Evolutionary conservation across 2,329 filamentous ascomycete genomes (phyloP).

Genomic region (Claviceps africana): DNA sequence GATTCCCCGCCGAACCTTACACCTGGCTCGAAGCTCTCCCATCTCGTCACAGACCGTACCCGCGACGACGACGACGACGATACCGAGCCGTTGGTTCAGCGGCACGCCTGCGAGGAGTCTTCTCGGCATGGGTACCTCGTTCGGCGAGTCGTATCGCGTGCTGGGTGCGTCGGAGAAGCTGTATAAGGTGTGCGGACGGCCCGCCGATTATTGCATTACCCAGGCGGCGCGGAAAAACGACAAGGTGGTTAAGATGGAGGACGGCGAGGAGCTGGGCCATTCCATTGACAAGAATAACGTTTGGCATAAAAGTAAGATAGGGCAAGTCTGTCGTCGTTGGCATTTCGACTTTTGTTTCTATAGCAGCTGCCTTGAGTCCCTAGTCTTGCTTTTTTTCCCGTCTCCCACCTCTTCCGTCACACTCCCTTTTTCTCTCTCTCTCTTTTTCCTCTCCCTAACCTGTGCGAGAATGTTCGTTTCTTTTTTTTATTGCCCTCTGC

Average conservation of each 20-base stretch:
- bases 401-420: background rate
- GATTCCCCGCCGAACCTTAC: conserved; percentile 10
- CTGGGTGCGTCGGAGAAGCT: conserved; percentile 67
- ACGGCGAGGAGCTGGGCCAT: conserved; percentile 67
- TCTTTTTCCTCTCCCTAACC: no score
- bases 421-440: background rate
- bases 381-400: no score
- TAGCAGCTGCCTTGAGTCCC: no score
- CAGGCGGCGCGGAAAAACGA: conserved; percentile 50
- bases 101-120: conserved; percentile 19
- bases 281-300: conserved; percentile 18
- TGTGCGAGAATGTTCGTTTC: no score
- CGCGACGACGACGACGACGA: background rate
- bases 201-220: conserved; percentile 66
- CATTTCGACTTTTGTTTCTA: conserved; percentile 16
- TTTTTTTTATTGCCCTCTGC: background rate
- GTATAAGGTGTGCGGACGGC: conserved; percentile 58
- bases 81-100: conserved; percentile 22
- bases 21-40: background rate
- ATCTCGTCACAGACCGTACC: background rate
- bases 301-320: conserved; percentile 61
- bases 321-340: background rate
- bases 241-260: conserved; percentile 54
- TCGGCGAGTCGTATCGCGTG: conserved; percentile 50
- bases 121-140: conserved; percentile 19